Percentiles rank a stretch among this genome's conserved stretches.
Evolutionary conservation across 345 rosid species (phyloP).

Genomic region (Physaria fendleri): DNA sequence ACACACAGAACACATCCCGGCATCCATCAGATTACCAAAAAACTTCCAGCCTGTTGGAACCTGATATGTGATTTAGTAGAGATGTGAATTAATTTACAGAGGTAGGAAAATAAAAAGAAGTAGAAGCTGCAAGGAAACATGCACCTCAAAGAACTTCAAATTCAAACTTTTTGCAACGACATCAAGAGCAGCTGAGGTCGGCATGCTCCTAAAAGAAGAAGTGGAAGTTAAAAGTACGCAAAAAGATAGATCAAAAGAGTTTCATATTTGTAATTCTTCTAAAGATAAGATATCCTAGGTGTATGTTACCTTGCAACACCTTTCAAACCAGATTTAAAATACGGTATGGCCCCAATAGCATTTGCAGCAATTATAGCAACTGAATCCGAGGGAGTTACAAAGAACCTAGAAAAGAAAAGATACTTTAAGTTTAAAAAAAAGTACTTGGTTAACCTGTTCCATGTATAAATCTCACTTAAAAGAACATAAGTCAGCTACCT

Average conservation of each 20-base stretch:
- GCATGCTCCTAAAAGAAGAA: constrained; percentile 83
- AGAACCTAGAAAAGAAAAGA: constrained; percentile 52
- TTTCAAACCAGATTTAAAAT: constrained; percentile 88
- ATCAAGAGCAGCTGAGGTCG: constrained; percentile 98
- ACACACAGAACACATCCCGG: constrained; percentile 88
- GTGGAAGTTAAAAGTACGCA: constrained; percentile 3
- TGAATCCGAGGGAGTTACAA: constrained; percentile 98
- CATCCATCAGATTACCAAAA: constrained; percentile 99
- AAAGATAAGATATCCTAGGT: background rate
- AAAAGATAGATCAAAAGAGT: background rate
- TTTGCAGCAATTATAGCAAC: constrained; percentile 98
- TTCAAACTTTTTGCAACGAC: constrained; percentile 83
- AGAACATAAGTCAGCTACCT: constrained; percentile 39
- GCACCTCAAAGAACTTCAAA: constrained; percentile 95
- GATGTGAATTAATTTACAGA: background rate
- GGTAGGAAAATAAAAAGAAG: background rate
- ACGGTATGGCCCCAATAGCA: constrained; percentile 85
- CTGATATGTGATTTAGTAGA: constrained; percentile 34
- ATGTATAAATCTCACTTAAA: background rate
- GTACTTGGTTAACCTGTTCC: background rate
- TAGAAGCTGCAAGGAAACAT: background rate
- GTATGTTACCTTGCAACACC: constrained; percentile 93
- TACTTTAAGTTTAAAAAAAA: constrained; percentile 1
- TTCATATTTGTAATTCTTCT: background rate
- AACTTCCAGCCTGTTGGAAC: constrained; percentile 99